Base-by-base conservation (phyloP, 805 yeast species). In the Kodamaea leandrae region DNA sequence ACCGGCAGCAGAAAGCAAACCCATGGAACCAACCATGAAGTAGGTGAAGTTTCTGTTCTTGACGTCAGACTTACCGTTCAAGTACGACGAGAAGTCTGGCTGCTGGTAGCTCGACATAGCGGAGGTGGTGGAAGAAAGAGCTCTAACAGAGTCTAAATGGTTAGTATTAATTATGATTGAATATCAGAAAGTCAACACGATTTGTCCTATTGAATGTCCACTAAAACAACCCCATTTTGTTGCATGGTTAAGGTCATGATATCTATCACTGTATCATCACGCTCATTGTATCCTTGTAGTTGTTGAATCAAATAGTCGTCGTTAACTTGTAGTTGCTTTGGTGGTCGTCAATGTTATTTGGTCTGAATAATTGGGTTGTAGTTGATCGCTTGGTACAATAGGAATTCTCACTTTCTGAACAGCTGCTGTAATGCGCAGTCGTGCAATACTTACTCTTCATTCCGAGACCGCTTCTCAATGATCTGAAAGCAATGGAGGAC, bases 11-110 rank as follows among this genome's bases (percentile, higher is more conserved):
- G 87, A 74, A 54, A 90, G 72, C 55, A 89, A 69, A 64, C 97
- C 98, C 66, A 88, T 76, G 33, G 97, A 82, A 54, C 99, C 99
- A 54, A 93, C 91, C 90, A 95, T 89, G 77, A 95, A 91, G 77
- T 93, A 93, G 50, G 96, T 78, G 73, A 84, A 83, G 67, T 83
- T 88, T 67, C 96, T 86, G 55, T 51, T 60, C 56, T 82, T 72
- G 60, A 80, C 78, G 60, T 86, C 95, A 45, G 63, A 54, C 55
- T 81, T 72, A 64, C 85, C 78, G 75, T 83, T 85, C 57, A 89
- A 74, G 70, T 87, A 86, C 53, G 78, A 82, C 49, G 85, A 77
- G 68, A 79, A 90, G 70, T 90, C 91, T 64, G 97, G 98, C 39
- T 93, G 90, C 68, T 86, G 83, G 76, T 86, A 90, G 55, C 83